Conservation (phyloP, 2,329 filamentous ascomycete genomes). For the Colletotrichum coccodes region DNA sequence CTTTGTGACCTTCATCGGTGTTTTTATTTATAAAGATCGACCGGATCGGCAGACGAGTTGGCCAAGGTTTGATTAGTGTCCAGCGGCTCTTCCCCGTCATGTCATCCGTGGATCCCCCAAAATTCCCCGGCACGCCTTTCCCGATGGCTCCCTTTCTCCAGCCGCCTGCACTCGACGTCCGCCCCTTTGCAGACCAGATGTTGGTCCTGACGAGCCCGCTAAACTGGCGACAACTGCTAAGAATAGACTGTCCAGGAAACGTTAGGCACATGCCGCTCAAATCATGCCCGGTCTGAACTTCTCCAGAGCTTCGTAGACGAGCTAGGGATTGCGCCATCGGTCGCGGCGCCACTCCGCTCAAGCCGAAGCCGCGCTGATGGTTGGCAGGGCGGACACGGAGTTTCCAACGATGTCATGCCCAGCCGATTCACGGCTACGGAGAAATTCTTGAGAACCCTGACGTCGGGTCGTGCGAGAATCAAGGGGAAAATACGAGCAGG, state of each 20-base stretch:
- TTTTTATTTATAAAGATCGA: conserved; percentile 20
- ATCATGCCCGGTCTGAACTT: not conserved
- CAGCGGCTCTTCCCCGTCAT: not conserved
- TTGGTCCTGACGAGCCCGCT: not conserved
- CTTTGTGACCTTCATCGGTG: not conserved
- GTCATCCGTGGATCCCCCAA: not conserved
- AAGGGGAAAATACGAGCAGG: not conserved
- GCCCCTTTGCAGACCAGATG: not conserved
- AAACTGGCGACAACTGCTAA: conserved; percentile 6
- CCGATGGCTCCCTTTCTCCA: not conserved
- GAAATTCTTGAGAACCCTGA: conserved; percentile 3
- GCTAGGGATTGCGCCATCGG: not conserved
- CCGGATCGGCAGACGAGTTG: conserved; percentile 16
- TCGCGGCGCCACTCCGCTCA: conserved; percentile 1
- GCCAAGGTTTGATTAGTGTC: conserved; percentile 21
- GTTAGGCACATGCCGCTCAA: too few relatives aligned
- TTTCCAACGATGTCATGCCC: conserved; percentile 12
- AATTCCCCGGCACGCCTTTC: not conserved
- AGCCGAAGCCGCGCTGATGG: not conserved
- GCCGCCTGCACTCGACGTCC: not conserved
- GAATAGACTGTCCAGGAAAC: conserved; percentile 3
- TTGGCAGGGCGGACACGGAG: not conserved
- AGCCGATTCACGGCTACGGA: not conserved
- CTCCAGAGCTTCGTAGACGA: not conserved
- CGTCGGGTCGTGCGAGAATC: not conserved